These are phyloP conservation scores for Blastocystis sp. DNA, from an alignment of 352 stramenopile species.

Conservation along the genomic window DNA sequence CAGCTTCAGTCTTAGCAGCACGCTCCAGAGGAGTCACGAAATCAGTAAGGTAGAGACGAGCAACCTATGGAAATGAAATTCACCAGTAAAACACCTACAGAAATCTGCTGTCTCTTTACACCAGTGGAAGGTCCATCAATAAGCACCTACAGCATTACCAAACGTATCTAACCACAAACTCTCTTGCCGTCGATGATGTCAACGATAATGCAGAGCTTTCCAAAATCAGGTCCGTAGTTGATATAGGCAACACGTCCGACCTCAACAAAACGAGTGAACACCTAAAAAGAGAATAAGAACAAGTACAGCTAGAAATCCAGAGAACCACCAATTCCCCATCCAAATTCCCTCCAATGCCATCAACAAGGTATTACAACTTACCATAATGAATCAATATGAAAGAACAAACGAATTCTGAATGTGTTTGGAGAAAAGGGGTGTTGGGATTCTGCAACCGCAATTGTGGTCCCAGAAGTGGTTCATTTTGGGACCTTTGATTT, in stretches of 20 bases:
- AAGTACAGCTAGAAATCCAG: neutral
- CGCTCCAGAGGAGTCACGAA: conserved; percentile 51
- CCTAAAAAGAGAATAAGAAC: conserved; percentile 68
- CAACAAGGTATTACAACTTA: neutral
- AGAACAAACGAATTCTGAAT: conserved; percentile 32
- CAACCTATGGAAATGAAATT: neutral
- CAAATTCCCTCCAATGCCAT: neutral
- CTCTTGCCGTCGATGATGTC: conserved; percentile 98
- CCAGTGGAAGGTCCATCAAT: conserved; percentile 90
- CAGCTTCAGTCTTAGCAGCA: conserved; percentile 14
- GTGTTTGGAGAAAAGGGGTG: neutral
- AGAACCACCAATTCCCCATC: neutral
- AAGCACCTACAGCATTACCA: conserved; percentile 68
- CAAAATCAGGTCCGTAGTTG: conserved; percentile 92
- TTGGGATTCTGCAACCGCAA: neutral
- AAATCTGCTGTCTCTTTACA: conserved; percentile 93
- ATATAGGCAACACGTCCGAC: conserved; percentile 95
- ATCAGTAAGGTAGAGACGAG: conserved; percentile 52
- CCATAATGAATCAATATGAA: neutral
- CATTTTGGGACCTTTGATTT: neutral
- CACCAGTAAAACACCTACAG: conserved; percentile 60
- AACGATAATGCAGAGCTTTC: conserved; percentile 97
- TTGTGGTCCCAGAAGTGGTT: neutral
- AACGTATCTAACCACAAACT: conserved; percentile 59
- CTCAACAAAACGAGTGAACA: conserved; percentile 97